Evolutionary conservation across 768 basidiomycete genomes (phyloP).

Genomic region (Naematelia encephala): DNA sequence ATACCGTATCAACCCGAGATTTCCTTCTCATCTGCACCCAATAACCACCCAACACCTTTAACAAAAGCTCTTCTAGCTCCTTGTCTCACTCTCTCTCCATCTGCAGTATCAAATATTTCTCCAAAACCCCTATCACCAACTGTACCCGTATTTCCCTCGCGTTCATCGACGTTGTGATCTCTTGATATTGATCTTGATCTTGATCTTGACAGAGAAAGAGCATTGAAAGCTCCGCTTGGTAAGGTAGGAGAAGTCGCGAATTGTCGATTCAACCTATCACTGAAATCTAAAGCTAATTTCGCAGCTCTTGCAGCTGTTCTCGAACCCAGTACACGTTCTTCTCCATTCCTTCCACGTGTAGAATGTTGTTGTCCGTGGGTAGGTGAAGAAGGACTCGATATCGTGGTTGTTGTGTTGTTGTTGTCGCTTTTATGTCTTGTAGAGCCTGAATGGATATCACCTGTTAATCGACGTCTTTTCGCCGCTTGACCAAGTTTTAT

Average conservation of each 20-base stretch:
- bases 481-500: conserved; percentile 43
- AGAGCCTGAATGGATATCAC: conserved; percentile 1
- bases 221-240: neutral
- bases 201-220: neutral
- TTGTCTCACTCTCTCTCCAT: conserved; percentile 54
- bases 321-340: conserved; percentile 41
- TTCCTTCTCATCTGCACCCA: conserved; percentile 68
- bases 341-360: no score
- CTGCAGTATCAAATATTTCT: conserved; percentile 17
- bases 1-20: conserved; percentile 14
- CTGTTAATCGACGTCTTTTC: conserved; percentile 53
- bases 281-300: conserved; percentile 27
- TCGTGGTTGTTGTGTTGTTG: no score
- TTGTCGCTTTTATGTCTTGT: no score
- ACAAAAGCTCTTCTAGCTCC: conserved; percentile 76
- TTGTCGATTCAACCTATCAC: conserved; percentile 5
- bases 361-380: neutral
- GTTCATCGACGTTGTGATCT: no score
- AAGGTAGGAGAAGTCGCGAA: neutral
- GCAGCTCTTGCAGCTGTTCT: conserved; percentile 45
- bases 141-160: no score
- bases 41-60: conserved; percentile 91
- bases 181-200: neutral
- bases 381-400: neutral
- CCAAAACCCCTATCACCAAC: conserved; percentile 6